Base-by-base conservation (phyloP, 2,329 filamentous ascomycete genomes). In the Xylaria digitata region DNA sequence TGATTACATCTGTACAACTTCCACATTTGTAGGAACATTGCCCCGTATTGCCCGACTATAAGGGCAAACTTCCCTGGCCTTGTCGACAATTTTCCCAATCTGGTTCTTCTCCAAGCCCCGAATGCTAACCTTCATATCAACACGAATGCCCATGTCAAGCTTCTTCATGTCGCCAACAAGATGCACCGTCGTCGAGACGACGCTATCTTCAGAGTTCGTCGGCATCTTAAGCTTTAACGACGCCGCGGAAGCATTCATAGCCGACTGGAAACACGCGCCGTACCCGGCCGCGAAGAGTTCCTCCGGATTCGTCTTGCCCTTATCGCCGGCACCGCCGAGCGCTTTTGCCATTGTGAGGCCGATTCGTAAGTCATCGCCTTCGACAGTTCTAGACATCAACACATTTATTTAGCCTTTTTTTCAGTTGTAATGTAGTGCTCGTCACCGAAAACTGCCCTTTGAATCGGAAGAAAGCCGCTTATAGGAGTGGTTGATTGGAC, bases 271-370 rank as follows among this genome's bases (percentile, higher is more conserved):
- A 42, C 69, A 71, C 3, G 69, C 69, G 34, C 69, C 69, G 54
- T 71, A 71, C 1, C 69, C 69, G 7, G 69, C 69, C 23, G 69
- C 69, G 57, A 71, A 71, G 23, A 71, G 65, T 42, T 71, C 69
- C 49, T 71, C 69, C 13, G 69, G 69, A 23, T 71, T 71, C 53
- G 69, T 71, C 69, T 70, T 70, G 60, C 69, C 69, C 40, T 58
- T 65, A 60, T 68, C 67, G 48, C 67, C 67, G 1, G 19, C 9
- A n/a, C 69, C 65, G 37, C 69, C 69, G 11, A 71, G 63, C 11
- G 69, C 69, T 19, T 71, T 71, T 0, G 69, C 67, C 69, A 70
- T 71, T 2, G 67, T 68, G 19, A 71, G 43, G 6, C 26, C 69
- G 48, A 71, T 37, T 34, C 48, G 48, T 3, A 71, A 57, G 49